Evolutionary conservation across 164 flowering plant species (phyloP), one percentile per base, ranked within the genome.

Genomic region (Macadamia tetraphylla): DNA sequence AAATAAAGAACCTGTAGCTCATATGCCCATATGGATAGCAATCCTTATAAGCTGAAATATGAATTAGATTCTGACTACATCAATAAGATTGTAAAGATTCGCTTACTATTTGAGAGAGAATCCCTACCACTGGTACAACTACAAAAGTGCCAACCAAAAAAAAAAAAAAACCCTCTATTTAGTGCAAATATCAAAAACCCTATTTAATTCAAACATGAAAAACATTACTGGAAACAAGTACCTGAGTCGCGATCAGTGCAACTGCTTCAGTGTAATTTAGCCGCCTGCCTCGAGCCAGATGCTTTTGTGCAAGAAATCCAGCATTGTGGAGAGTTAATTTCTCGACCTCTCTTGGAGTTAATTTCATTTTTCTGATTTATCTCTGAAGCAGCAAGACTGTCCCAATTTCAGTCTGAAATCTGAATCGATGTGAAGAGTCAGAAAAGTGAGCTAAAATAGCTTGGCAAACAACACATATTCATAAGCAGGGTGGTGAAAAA

Each of bases 161-260:
- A 59, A 9, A 46, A 2, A 60, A 60, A 4, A 31, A 60, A 31
- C 40, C 15, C 13, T 23, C 23, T 60, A 12, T 31, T 31, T 32
- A 14, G 43, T 3, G 2, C 15, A 46, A 49, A 23, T 23, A 23
- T 23, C 23, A 23, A 23, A 23, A 23, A 23, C 23, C 23, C 23
- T 23, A 23, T 23, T 23, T 23, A 23, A 23, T 23, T 23, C 23
- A 23, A 23, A 43, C 11, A 1, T 18, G 13, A 14, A 18, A 4
- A 60, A 32, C 48, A 6, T 12, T 2, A 10, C 1, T 1, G 6
- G 14, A n/a, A 1, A 2, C 3, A 5, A 67, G 40, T 68, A 91
- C 99, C 97, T 92, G 99, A 42, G 91, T 71, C 14, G 97, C 98
- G 44, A 95, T 88, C 62, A 95, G 91, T 31, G 99, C 99, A 3